phyloP scores from a whole-genome alignment of 495 filamentous ascomycete species.

The Friedmanniomyces simplex region DNA sequence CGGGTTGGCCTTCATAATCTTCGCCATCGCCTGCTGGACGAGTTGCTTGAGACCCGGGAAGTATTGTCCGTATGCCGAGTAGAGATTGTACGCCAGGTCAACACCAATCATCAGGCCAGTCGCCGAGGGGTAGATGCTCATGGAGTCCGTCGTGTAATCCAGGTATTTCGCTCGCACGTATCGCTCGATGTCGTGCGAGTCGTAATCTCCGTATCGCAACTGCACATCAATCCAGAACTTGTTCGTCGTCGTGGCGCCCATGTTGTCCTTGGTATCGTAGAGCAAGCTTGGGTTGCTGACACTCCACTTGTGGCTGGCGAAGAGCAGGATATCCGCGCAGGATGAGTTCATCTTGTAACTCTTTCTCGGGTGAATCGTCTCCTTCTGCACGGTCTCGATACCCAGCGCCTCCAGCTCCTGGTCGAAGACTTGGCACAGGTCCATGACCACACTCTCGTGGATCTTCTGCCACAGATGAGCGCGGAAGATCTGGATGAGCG shows the following conservation, averaged over 20 bases:
- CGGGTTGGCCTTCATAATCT: slow-evolving; percentile 99
- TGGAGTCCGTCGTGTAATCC: slow-evolving; percentile 97
- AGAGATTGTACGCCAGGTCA: slow-evolving; percentile 95
- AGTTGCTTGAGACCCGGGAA: slow-evolving; percentile 97
- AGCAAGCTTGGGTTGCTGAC: slow-evolving; percentile 86
- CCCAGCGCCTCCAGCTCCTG: slow-evolving; percentile 93
- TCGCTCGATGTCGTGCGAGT: slow-evolving; percentile 96
- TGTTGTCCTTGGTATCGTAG: slow-evolving; percentile 93
- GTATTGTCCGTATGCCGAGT: slow-evolving; percentile 96
- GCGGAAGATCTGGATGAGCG: slow-evolving; percentile 98
- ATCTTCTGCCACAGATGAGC: slow-evolving; percentile 99
- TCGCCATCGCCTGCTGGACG: slow-evolving; percentile 95
- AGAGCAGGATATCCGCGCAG: slow-evolving; percentile 94
- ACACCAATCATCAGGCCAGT: slow-evolving; percentile 98
- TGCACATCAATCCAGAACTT: slow-evolving; percentile 99
- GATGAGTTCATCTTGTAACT: slow-evolving; percentile 99
- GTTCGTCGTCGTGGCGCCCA: slow-evolving; percentile 90
- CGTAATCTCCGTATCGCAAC: slow-evolving; percentile 96
- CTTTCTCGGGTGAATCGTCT: slow-evolving; percentile 98
- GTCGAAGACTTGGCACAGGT: slow-evolving; percentile 98
- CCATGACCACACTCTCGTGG: slow-evolving; percentile 98
- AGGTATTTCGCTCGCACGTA: slow-evolving; percentile 98
- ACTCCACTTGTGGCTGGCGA: slow-evolving; percentile 98
- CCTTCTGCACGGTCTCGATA: slow-evolving; percentile 98
- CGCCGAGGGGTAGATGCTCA: slow-evolving; percentile 97